Conservation (phyloP, 192 early-diverging fungal species). For the Mycoemilia scoparia region DNA sequence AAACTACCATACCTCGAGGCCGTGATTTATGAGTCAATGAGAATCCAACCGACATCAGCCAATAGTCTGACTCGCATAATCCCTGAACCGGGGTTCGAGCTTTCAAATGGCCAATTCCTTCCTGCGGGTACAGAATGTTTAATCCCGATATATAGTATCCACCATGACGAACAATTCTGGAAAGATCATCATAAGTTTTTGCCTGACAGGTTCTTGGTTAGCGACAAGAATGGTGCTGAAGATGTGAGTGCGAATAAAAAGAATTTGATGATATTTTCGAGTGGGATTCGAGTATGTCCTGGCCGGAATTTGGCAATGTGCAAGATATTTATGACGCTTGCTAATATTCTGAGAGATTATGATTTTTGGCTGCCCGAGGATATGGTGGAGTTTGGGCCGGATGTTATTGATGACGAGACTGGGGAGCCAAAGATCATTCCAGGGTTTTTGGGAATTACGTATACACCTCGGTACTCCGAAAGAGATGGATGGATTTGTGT, state of each 20-base stretch:
- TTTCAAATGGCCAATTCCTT: slow-evolving; percentile 11
- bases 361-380: slow-evolving; percentile 4
- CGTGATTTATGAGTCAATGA: slow-evolving; percentile 20
- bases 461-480: no score
- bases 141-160: slow-evolving; percentile 8
- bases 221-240: slow-evolving; percentile 1
- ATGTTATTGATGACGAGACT: neutral
- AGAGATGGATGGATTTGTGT: no score
- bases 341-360: slow-evolving; percentile 12
- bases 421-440: no score
- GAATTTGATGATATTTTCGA: slow-evolving; percentile 14
- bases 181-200: slow-evolving; percentile 6
- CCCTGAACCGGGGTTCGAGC: slow-evolving; percentile 7
- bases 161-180: slow-evolving; percentile 8
- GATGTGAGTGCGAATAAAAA: slow-evolving; percentile 1
- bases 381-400: slow-evolving; percentile 4
- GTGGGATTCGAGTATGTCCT: slow-evolving; percentile 15
- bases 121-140: slow-evolving; percentile 7
- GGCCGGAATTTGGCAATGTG: slow-evolving; percentile 13
- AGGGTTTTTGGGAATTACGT: no score
- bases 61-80: slow-evolving; percentile 7
- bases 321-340: slow-evolving; percentile 10
- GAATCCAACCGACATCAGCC: slow-evolving; percentile 11
- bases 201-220: slow-evolving; percentile 14
- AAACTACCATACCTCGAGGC: slow-evolving; percentile 20